Evolutionary conservation across 2,329 filamentous ascomycete species (phyloP).

Genomic region (Chaetoscypha palmicola): DNA sequence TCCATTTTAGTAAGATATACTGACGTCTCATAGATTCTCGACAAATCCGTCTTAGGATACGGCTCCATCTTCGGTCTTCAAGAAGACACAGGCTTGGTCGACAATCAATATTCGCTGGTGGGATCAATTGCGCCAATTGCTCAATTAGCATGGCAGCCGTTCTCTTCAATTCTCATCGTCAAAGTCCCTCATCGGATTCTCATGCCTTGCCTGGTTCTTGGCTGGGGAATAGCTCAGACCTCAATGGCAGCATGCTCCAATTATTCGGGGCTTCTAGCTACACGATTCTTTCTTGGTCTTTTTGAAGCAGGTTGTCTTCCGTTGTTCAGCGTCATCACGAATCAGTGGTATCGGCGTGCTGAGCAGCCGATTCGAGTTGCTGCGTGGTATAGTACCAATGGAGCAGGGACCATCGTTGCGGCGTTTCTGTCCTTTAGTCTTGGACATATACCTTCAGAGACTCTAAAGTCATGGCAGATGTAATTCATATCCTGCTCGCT

Average conservation of each 20-base stretch:
- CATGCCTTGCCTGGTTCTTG: conserved; percentile 43
- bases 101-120: conserved; percentile 46
- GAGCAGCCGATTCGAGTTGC: conserved; percentile 34
- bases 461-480: conserved; percentile 34
- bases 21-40: conserved; percentile 35
- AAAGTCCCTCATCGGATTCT: conserved; percentile 52
- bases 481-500: conserved; percentile 33
- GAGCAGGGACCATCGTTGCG: conserved; percentile 28
- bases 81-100: conserved; percentile 45
- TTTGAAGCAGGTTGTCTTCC: conserved; percentile 55
- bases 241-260: conserved; percentile 43
- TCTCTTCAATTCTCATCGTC: conserved; percentile 53
- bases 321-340: conserved; percentile 33
- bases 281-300: conserved; percentile 77
- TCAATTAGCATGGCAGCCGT: conserved; percentile 54
- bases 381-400: conserved; percentile 31
- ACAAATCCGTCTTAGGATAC: conserved; percentile 45
- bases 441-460: conserved; percentile 37
- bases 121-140: conserved; percentile 52
- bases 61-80: conserved; percentile 53
- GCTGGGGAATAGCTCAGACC: conserved; percentile 43
- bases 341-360: conserved; percentile 34
- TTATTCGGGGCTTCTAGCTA: conserved; percentile 68
- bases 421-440: conserved; percentile 29
- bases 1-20: background rate